phyloP scores from a whole-genome alignment of 306 rosid genomes.

The Lathyrus tuberosus region DNA sequence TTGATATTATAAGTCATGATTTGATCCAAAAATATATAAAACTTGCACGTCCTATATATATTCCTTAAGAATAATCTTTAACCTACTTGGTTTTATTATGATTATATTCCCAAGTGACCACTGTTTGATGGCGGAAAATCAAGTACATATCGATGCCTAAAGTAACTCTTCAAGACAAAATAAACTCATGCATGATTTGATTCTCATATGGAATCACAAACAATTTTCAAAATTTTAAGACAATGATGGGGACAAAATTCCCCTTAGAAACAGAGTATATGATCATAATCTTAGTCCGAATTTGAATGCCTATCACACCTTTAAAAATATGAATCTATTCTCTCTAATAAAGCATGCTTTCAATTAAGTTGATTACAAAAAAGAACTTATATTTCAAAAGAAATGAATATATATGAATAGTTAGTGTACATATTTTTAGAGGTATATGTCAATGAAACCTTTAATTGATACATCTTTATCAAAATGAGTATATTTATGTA shows the following conservation, averaged over 20 bases:
- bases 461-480: conserved; percentile 5
- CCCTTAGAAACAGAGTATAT: neutral
- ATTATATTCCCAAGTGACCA: conserved; percentile 43
- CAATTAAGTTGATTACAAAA: conserved; percentile 2
- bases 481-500: neutral
- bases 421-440: conserved; percentile 12
- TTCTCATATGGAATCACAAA: conserved; percentile 31
- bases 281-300: conserved; percentile 25
- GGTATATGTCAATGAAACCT: conserved; percentile 1
- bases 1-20: no score
- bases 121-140: conserved; percentile 40
- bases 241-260: neutral
- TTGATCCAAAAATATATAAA: no score
- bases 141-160: conserved; percentile 17
- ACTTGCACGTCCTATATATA: conserved; percentile 10
- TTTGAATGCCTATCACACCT: conserved; percentile 32
- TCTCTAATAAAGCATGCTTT: conserved; percentile 18
- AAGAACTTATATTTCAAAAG: conserved; percentile 36
- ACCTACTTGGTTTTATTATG: conserved; percentile 8
- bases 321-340: conserved; percentile 46
- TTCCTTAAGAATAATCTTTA: conserved; percentile 51
- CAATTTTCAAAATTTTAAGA: conserved; percentile 17
- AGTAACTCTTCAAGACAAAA: conserved; percentile 35
- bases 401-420: neutral
- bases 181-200: conserved; percentile 32